Percentiles rank a stretch among this genome's conserved stretches.
Conservation (phyloP, 805 yeast species). For the Brettanomyces sp. region DNA sequence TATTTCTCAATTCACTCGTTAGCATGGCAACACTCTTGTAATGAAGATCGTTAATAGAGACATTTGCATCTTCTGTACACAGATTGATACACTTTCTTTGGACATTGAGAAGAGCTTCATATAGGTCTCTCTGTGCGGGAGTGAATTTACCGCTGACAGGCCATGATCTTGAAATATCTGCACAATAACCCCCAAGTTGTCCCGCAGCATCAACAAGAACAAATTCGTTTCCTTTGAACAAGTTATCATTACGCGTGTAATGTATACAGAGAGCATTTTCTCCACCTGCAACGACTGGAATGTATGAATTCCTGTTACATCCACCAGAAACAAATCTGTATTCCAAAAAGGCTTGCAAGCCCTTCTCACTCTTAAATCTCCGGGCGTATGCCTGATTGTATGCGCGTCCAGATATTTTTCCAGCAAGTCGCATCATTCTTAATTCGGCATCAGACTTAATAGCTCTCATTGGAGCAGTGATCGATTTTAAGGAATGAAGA, state of each 20-base stretch:
- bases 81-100: slow-evolving; percentile 67
- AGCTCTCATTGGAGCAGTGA: slow-evolving; percentile 45
- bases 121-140: slow-evolving; percentile 73
- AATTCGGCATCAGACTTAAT: slow-evolving; percentile 74
- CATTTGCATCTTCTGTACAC: slow-evolving; percentile 45
- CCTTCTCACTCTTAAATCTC: slow-evolving; percentile 62
- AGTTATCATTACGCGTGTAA: slow-evolving; percentile 85
- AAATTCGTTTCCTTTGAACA: slow-evolving; percentile 59
- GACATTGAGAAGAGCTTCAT: slow-evolving; percentile 79
- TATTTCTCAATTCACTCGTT: slow-evolving; percentile 55
- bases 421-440: slow-evolving; percentile 71
- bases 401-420: slow-evolving; percentile 72
- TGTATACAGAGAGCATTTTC: slow-evolving; percentile 84
- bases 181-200: slow-evolving; percentile 82
- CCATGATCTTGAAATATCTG: slow-evolving; percentile 96
- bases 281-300: slow-evolving; percentile 96
- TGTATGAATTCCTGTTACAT: slow-evolving; percentile 81
- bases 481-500: slow-evolving; percentile 32
- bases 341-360: slow-evolving; percentile 71
- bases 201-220: slow-evolving; percentile 96
- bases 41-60: slow-evolving; percentile 69
- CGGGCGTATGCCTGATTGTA: slow-evolving; percentile 73
- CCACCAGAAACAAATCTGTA: slow-evolving; percentile 80
- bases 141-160: slow-evolving; percentile 73
- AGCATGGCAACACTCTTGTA: slow-evolving; percentile 51